Evolutionary conservation across 2,329 filamentous ascomycete species (phyloP).

Genomic region (Verticillium longisporum): DNA sequence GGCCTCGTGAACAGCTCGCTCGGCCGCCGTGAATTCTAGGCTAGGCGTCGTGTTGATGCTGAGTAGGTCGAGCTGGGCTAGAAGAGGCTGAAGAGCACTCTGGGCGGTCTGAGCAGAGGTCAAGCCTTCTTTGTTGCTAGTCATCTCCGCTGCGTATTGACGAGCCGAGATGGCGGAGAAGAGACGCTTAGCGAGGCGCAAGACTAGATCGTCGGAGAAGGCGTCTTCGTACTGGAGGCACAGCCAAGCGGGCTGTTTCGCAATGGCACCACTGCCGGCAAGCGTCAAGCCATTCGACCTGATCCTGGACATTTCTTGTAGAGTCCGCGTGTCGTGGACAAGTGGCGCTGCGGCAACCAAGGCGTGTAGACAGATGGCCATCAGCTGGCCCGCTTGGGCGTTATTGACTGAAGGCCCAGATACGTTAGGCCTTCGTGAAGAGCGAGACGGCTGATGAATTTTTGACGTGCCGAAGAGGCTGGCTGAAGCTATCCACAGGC

Average conservation of each 20-base stretch:
- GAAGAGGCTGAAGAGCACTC: slow-evolving; percentile 40
- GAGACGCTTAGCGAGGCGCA: slow-evolving; percentile 51
- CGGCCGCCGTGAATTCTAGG: slow-evolving; percentile 41
- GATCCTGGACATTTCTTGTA: slow-evolving; percentile 55
- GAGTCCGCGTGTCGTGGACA: slow-evolving; percentile 35
- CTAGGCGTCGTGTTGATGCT: slow-evolving; percentile 35
- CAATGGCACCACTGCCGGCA: slow-evolving; percentile 35
- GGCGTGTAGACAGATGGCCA: slow-evolving; percentile 57
- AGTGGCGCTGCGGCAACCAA: slow-evolving; percentile 51
- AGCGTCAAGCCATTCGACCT: slow-evolving; percentile 47
- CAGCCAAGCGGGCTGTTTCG: slow-evolving; percentile 38
- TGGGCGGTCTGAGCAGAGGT: slow-evolving; percentile 22
- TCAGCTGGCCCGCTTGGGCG: slow-evolving; percentile 42
- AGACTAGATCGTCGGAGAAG: slow-evolving; percentile 53
- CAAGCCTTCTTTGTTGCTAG: slow-evolving; percentile 25
- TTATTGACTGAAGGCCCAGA: slow-evolving; percentile 32
- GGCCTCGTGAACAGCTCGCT: slow-evolving; percentile 50
- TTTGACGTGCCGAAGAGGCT: slow-evolving; percentile 51
- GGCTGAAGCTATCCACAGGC: slow-evolving; percentile 55
- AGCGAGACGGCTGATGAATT: slow-evolving; percentile 30
- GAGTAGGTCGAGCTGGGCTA: slow-evolving; percentile 47
- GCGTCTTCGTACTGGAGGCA: slow-evolving; percentile 57
- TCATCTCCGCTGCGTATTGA: slow-evolving; percentile 41
- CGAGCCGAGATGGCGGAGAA: slow-evolving; percentile 50
- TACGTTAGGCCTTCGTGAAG: slow-evolving; percentile 26